Percentiles rank a stretch among this genome's conserved stretches.
These are phyloP conservation scores for Phenoliferia sp. DNA, from an alignment of 1,284 basidiomycete species.

Conservation along the genomic window DNA sequence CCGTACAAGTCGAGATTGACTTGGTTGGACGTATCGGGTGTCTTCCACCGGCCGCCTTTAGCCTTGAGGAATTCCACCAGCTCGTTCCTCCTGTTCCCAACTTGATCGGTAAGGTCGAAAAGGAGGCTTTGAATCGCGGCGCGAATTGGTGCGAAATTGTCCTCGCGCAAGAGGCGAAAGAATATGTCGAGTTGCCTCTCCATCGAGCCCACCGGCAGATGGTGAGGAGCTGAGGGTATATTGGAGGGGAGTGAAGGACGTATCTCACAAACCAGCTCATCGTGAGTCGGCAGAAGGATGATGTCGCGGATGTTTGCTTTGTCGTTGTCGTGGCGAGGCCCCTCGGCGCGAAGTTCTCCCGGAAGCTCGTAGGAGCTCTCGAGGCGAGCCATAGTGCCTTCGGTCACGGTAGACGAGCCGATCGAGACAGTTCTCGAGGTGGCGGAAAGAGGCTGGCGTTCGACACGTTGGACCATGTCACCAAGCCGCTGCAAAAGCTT, in stretches of 20 bases:
- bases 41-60: constrained; percentile 27
- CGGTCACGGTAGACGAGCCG: not conserved
- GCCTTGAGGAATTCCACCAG: constrained; percentile 27
- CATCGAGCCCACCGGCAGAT: constrained; percentile 53
- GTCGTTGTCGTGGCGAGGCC: constrained; percentile 65
- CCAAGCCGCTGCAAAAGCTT: constrained; percentile 48
- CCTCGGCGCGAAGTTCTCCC: constrained; percentile 50
- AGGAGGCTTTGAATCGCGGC: constrained; percentile 50
- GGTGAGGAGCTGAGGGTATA: constrained; percentile 58
- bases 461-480: constrained; percentile 46
- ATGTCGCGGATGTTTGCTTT: constrained; percentile 54
- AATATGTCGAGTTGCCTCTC: constrained; percentile 60
- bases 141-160: constrained; percentile 48
- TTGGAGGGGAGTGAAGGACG: constrained; percentile 57
- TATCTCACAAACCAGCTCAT: constrained; percentile 52
- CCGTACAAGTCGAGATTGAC: constrained; percentile 52
- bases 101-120: constrained; percentile 46
- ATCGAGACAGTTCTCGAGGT: constrained; percentile 15
- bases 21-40: too few species aligned
- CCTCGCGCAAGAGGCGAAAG: constrained; percentile 64
- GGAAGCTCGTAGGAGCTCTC: constrained; percentile 51
- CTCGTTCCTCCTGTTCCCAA: constrained; percentile 13
- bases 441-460: too few species aligned
- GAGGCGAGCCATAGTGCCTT: not conserved
- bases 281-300: constrained; percentile 57